Conservation (phyloP, 78 protist genomes). For the Polysphondylium violaceum region DNA sequence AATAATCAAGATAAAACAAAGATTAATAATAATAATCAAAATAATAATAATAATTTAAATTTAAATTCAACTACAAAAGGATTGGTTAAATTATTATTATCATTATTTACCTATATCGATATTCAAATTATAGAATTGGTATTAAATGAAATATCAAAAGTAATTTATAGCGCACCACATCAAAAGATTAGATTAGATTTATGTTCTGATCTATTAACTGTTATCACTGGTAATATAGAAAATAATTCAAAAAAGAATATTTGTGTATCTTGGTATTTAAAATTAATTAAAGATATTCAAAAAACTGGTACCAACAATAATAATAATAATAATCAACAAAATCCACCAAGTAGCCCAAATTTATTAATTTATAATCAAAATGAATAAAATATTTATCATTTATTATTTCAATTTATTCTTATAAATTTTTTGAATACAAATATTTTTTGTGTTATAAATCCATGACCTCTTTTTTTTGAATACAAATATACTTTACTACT, state of each 20-base stretch:
- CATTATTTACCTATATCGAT: constrained; percentile 23
- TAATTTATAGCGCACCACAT: constrained; percentile 38
- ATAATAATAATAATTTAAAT: neutral
- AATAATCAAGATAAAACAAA: neutral
- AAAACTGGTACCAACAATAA: neutral
- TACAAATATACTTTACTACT: neutral
- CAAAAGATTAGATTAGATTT: constrained; percentile 53
- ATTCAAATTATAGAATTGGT: constrained; percentile 57
- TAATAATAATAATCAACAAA: no score
- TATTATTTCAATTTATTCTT: neutral
- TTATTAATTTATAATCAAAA: neutral
- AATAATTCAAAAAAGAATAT: constrained; percentile 63
- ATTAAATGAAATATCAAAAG: constrained; percentile 16
- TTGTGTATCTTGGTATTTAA: constrained; percentile 48
- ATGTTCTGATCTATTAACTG: constrained; percentile 49
- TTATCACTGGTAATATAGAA: constrained; percentile 65
- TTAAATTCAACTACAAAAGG: constrained; percentile 13
- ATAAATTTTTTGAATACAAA: no score
- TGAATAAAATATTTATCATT: no score
- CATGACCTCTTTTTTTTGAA: neutral
- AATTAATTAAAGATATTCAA: constrained; percentile 49
- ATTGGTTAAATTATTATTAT: constrained; percentile 31
- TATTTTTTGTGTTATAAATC: neutral
- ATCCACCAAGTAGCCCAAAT: no score
- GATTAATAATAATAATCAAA: neutral